Conservation (phyloP, 1,284 basidiomycete genomes). For the Ceratobasidium theobromae region DNA sequence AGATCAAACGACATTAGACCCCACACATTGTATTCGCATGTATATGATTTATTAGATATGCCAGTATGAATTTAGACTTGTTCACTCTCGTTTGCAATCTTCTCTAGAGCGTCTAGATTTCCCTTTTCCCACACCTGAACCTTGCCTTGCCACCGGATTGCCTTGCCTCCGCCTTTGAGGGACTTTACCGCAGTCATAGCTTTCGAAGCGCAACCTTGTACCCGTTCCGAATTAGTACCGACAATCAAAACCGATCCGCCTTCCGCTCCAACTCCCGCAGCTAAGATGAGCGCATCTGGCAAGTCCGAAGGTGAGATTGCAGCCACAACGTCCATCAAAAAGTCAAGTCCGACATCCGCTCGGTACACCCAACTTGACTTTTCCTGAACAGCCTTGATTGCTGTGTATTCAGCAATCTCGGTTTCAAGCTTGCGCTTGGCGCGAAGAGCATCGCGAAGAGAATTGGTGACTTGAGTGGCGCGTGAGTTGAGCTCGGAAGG, state of each 20-base stretch:
- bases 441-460: conserved; percentile 19
- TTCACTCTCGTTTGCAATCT: not conserved
- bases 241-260: conserved; percentile 30
- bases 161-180: conserved; percentile 31
- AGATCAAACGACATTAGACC: not conserved
- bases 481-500: conserved; percentile 7
- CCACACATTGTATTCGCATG: not conserved
- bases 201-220: not conserved
- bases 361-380: conserved; percentile 2
- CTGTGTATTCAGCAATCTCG: conserved; percentile 17
- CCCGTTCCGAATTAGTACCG: not conserved
- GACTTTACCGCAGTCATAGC: not conserved
- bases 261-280: conserved; percentile 6
- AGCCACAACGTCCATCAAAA: conserved; percentile 23
- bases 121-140: conserved; percentile 14
- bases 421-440: conserved; percentile 31
- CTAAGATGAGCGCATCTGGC: conserved; percentile 6
- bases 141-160: conserved; percentile 29
- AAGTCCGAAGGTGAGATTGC: not conserved
- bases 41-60: not conserved
- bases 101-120: not conserved
- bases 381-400: not conserved
- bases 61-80: not conserved
- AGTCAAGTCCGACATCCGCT: conserved; percentile 21
- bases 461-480: conserved; percentile 12